These are phyloP conservation scores for Scytalidium lignicola DNA, from an alignment of 2,329 filamentous ascomycete species.

Conservation along the genomic window DNA sequence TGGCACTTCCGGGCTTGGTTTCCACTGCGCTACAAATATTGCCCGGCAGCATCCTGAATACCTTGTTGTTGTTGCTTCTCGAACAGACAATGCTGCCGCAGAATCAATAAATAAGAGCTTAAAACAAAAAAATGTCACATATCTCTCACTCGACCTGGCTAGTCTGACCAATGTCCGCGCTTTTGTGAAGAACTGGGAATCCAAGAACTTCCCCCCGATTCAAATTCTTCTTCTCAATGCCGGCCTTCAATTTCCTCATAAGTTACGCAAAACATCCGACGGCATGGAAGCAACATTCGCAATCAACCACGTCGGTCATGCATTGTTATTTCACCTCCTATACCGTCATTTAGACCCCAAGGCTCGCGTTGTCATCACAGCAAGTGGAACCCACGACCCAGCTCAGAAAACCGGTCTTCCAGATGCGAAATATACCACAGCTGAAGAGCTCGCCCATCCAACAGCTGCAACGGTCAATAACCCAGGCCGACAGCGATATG, in stretches of 20 bases:
- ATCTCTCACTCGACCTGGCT: constrained; percentile 39
- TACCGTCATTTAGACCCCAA: constrained; percentile 31
- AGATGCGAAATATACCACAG: constrained; percentile 36
- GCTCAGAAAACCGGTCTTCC: constrained; percentile 36
- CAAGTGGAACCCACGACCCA: constrained; percentile 44
- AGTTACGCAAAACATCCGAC: constrained; percentile 31
- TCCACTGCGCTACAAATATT: constrained; percentile 34
- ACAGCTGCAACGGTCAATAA: constrained; percentile 20
- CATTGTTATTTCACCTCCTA: constrained; percentile 44
- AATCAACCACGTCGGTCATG: constrained; percentile 45
- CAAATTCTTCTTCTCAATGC: constrained; percentile 43
- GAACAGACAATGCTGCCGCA: constrained; percentile 37
- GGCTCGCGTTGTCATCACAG: constrained; percentile 39
- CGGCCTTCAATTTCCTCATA: constrained; percentile 37
- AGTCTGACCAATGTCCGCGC: constrained; percentile 32
- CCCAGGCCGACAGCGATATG: constrained; percentile 35
- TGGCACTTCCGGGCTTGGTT: constrained; percentile 40
- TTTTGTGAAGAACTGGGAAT: constrained; percentile 34
- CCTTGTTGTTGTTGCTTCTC: constrained; percentile 37
- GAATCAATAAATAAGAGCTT: constrained; percentile 37
- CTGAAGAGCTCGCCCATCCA: constrained; percentile 41
- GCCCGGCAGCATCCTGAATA: constrained; percentile 35
- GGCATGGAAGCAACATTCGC: constrained; percentile 44
- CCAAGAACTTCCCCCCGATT: constrained; percentile 34
- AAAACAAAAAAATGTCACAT: constrained; percentile 35